phyloP scores from a whole-genome alignment of 495 filamentous ascomycete species.

The Poronia punctata region DNA sequence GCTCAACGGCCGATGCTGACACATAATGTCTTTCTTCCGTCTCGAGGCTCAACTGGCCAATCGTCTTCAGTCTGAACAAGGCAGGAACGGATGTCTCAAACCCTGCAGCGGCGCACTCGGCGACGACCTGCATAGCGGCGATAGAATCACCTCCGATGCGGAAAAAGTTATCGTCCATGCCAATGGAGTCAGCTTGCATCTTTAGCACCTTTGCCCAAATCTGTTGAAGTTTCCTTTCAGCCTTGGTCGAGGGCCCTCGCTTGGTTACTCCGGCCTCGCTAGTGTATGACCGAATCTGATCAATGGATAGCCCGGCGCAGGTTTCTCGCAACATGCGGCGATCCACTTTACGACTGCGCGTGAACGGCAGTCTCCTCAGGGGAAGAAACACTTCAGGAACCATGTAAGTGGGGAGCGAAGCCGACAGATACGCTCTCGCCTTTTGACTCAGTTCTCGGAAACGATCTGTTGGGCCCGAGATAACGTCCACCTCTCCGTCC shows the following conservation, averaged over 20 bases:
- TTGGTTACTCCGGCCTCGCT: not conserved
- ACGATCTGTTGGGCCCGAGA: too few relatives aligned
- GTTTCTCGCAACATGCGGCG: slow-evolving; percentile 13
- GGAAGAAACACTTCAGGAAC: slow-evolving; percentile 40
- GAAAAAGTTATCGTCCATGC: slow-evolving; percentile 38
- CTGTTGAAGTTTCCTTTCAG: not conserved
- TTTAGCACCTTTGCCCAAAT: slow-evolving; percentile 12
- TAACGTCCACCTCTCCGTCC: too few relatives aligned
- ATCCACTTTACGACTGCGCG: not conserved
- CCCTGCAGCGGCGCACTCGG: slow-evolving; percentile 26
- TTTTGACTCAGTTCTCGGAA: not conserved
- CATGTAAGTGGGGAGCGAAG: slow-evolving; percentile 18
- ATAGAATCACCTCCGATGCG: slow-evolving; percentile 53
- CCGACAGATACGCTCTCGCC: not conserved
- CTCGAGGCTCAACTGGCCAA: slow-evolving; percentile 18
- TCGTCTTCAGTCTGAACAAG: slow-evolving; percentile 36
- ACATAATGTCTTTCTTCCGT: slow-evolving; percentile 2
- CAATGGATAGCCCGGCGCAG: too few relatives aligned
- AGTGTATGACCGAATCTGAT: not conserved
- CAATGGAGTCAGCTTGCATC: slow-evolving; percentile 11
- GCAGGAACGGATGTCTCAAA: slow-evolving; percentile 28
- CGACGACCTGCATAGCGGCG: slow-evolving; percentile 51
- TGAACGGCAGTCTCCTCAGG: not conserved
- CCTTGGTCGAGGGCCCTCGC: not conserved
- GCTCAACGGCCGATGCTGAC: not conserved